Evolutionary conservation across 768 basidiomycete species (phyloP), one percentile per base, ranked within the genome.

Genomic region (Mycena capillaripes): DNA sequence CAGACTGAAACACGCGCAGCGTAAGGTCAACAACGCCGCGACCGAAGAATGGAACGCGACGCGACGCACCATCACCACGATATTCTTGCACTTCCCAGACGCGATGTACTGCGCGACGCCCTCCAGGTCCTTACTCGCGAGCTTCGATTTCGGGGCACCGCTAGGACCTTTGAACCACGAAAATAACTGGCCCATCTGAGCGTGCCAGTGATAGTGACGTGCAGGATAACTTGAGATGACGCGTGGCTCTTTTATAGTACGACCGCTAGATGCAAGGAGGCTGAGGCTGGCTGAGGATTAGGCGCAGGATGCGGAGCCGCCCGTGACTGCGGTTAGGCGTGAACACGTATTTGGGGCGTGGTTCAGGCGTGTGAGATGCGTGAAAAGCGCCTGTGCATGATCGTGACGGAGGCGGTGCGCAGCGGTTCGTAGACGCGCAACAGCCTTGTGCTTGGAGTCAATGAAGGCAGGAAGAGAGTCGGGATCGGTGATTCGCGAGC

Each of bases 41-140:
- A 38, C 38, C 14, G 36, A 14, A 7, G 36, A 38, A 10, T 16
- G 4, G 38, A 10, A 16, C 10, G 38, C 16, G 9, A 23, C 30
- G 3, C 17, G 34, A 46, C 46, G 2, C 23, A 59, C 66, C 69
- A 70, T 70, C 4, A 70, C 46, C 9, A 64, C 62, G 19, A 70
- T 65, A 19, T 70, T 70, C 27, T 52, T 64, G 42, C 69, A 70
- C 48, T 58, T 64, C 27, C 55, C 69, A 16, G 69, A 70, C 62
- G 62, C 61, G 34, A 70, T 70, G 38, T 64, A 70, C 11, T 36
- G 34, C 17, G 62, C 69, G 36, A 70, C 69, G n/a, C 69, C 69
- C 34, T 70, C 69, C 25, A 70, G 56, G 30, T 70, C 69, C 9
- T 70, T 70, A 17, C 62, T 70, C 21, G 29, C 9, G 27, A 64